Evolutionary conservation across 768 basidiomycete species (phyloP), one percentile per base, ranked within the genome.

Genomic region (Paxillus rubicundulus): DNA sequence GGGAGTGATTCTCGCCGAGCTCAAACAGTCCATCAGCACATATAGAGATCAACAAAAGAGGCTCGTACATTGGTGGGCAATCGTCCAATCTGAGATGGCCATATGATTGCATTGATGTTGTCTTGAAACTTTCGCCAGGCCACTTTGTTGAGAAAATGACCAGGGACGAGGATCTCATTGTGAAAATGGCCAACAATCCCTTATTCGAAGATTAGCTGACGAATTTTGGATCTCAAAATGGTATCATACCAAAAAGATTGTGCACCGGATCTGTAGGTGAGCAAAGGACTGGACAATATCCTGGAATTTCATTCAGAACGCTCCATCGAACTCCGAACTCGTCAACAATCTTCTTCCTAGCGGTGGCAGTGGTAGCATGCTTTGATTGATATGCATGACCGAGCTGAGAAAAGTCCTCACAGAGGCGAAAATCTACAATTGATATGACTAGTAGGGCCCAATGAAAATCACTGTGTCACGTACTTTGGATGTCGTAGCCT

Each of bases 251-350:
- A 24, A 67, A 57, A 52, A 63, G 69, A 4, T 61, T 61, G 47
- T 69, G 70, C 68, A 70, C 69, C 51, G 71, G 68, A 49, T 71
- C 68, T 2, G 70, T 56, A 1, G 58, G 55, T 0, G 62, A 62
- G 47, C 63, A 47, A 10, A 36, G 45, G 3, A 54, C 46, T 5
- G 70, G 70, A 4, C 52, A 50, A 70, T 70, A 72, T 16, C 61
- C 58, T 6, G 66, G 54, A 41, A 71, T 52, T 7, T 49, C 9
- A 39, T 71, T 64, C 16, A 71, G 47, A 6, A 54, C 47, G 10
- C 61, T 57, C 52, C 53, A 68, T 10, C 59, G 52, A 63, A 51
- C 21, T 3, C 68, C 65, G 40, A 58, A 40, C 24, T 24, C 24
- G 24, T 24, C 3, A 4, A 24, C 24, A 24, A 24, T 24, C 24